Conservation (phyloP, 495 filamentous ascomycete species). For the Aspergillus kassunensis region DNA sequence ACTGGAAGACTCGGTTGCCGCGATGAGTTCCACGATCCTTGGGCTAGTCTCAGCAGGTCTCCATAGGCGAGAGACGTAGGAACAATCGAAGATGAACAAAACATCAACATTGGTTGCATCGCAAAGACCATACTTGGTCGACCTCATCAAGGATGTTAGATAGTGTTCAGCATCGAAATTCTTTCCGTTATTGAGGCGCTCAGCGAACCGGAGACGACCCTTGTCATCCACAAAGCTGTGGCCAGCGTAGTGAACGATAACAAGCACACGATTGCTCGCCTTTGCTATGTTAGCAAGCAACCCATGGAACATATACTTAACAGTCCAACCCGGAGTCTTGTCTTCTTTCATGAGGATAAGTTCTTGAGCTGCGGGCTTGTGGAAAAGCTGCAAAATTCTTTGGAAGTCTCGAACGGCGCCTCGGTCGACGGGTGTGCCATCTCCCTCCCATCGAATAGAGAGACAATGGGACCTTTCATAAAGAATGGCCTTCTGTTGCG, state of each 20-base stretch:
- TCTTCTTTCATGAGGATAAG: background rate
- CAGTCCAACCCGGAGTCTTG: background rate
- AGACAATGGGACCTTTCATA: background rate
- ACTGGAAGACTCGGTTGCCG: background rate
- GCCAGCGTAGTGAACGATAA: slow-evolving; percentile 1
- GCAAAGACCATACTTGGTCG: background rate
- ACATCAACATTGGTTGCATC: background rate
- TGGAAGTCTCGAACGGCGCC: background rate
- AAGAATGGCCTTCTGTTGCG: background rate
- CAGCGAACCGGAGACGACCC: background rate
- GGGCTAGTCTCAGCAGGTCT: background rate
- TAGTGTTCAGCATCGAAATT: background rate
- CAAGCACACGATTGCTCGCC: background rate
- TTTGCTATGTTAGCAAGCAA: background rate
- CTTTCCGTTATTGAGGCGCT: background rate
- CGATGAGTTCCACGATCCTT: slow-evolving; percentile 5
- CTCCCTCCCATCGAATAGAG: slow-evolving; percentile 4
- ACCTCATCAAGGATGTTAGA: background rate
- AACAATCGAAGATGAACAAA: slow-evolving; percentile 6
- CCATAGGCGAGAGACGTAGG: background rate
- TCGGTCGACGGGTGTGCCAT: background rate
- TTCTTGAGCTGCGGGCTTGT: too few species aligned
- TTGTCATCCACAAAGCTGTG: background rate
- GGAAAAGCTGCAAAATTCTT: background rate
- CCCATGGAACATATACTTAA: background rate